Base-by-base conservation (phyloP, 1,284 basidiomycete species). In the Neotropicomus parvogracilis region DNA sequence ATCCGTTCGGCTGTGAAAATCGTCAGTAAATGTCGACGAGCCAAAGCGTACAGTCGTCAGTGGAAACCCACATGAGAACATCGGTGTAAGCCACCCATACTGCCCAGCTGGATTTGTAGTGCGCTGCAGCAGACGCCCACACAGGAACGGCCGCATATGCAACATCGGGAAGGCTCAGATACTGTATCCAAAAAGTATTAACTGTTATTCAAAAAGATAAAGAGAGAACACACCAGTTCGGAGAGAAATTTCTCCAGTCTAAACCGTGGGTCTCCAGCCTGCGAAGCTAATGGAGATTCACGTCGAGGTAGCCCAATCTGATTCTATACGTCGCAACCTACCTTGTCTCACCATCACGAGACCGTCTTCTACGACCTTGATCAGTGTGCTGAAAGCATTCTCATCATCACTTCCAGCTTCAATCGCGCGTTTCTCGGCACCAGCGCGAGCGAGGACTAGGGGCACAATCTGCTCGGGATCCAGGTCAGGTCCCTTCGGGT, bases 201-300 rank as follows among this genome's bases (percentile, higher is more conserved):
- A 19, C n/a, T 7, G 27, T 7, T 16, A 21, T 17, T 19, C 24
- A 36, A 24, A 33, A 8, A 48, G 28, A 35, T 14, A 40, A 36
- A 44, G 20, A 46, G 16, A 21, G 6, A 17, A 74, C 85, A 55
- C 62, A 93, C 92, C 49, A 90, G 71, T 40, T 80, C 75, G 28
- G 83, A 74, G 16, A 92, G 72, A 62, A 83, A 91, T 59, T 88
- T 92, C 63, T 97, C 93, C 29, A 97, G 67, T 32, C 87, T 78
- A 45, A 90, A 71, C 21, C 81, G 72, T 17, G 73, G 64, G 55
- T 82, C 80, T 7, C 80, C 78, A 6, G 63, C 53, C 41, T 72
- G 73, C 1, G 74, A 75, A 28, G 70, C 77, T 80, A 54, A 36
- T 48, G 38, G 33, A 0, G 11, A 35, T 31, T 40, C 27, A 11